phyloP scores from a whole-genome alignment of 352 stramenopile species.

The Aphanomyces stellatus region DNA sequence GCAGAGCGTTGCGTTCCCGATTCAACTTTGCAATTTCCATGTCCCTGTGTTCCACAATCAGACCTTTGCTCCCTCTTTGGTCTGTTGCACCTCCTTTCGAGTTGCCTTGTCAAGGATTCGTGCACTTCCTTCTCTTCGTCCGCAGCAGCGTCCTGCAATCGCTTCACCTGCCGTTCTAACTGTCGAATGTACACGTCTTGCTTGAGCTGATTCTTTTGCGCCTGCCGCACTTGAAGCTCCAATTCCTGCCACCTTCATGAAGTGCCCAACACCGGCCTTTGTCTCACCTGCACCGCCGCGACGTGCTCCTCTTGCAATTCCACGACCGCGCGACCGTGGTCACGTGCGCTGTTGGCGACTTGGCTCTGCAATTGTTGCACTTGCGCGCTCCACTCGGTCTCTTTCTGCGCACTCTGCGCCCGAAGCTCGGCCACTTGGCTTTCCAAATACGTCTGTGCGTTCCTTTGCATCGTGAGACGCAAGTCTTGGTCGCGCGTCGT shows the following conservation, averaged over 20 bases:
- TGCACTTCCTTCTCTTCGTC: conserved; percentile 36
- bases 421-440: neutral
- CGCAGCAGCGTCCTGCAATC: conserved; percentile 34
- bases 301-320: neutral
- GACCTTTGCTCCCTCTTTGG: neutral
- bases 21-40: conserved; percentile 44
- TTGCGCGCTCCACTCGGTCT: neutral
- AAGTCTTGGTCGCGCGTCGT: neutral
- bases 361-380: neutral
- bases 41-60: conserved; percentile 31
- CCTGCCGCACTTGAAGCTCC: neutral
- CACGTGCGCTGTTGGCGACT: neutral
- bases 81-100: conserved; percentile 39
- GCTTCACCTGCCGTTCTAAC: conserved; percentile 51
- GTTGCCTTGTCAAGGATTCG: conserved; percentile 33
- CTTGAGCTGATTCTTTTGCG: conserved; percentile 37
- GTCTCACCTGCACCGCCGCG: neutral
- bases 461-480: neutral
- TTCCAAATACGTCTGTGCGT: neutral
- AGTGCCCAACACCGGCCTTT: neutral
- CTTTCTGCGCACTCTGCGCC: neutral
- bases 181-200: conserved; percentile 49
- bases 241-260: neutral
- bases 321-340: neutral
- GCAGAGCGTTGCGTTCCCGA: conserved; percentile 53